Evolutionary conservation across 2,329 filamentous ascomycete genomes (phyloP).

Genomic region (Xylariaceae sp.): DNA sequence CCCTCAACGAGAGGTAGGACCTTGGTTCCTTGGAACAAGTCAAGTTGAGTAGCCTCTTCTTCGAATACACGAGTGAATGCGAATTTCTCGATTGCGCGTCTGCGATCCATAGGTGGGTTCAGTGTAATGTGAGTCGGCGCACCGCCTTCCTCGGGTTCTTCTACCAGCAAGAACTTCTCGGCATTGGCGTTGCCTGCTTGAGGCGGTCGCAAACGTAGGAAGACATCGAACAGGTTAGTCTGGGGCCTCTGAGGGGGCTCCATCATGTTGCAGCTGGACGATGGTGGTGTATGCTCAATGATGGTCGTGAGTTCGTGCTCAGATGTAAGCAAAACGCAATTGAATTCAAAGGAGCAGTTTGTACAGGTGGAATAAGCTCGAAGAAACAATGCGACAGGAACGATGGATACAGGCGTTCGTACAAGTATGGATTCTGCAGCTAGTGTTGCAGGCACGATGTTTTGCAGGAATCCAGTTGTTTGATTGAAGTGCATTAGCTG

Average conservation of each 20-base stretch:
- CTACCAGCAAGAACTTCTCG: constrained; percentile 78
- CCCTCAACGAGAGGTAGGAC: constrained; percentile 75
- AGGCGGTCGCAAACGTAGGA: constrained; percentile 76
- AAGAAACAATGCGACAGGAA: neutral
- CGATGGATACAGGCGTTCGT: neutral
- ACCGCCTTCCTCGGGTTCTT: constrained; percentile 48
- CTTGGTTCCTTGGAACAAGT: constrained; percentile 79
- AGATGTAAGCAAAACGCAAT: neutral
- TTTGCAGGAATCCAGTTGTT: neutral
- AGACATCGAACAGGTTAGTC: constrained; percentile 80
- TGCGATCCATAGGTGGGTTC: constrained; percentile 79
- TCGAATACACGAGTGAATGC: constrained; percentile 93
- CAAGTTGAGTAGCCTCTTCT: constrained; percentile 78
- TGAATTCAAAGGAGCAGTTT: neutral
- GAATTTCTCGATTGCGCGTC: constrained; percentile 88
- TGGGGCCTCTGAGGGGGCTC: constrained; percentile 43
- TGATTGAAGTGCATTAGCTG: neutral
- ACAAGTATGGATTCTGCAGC: too few relatives aligned
- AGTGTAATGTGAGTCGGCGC: constrained; percentile 69
- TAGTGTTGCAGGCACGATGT: neutral
- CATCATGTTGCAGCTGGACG: constrained; percentile 29
- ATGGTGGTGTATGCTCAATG: neutral
- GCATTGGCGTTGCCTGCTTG: constrained; percentile 41
- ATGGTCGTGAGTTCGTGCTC: neutral
- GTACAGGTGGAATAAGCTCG: neutral